Base-by-base conservation (phyloP, 257 asterid species). In the Nicotiana attenuata region DNA sequence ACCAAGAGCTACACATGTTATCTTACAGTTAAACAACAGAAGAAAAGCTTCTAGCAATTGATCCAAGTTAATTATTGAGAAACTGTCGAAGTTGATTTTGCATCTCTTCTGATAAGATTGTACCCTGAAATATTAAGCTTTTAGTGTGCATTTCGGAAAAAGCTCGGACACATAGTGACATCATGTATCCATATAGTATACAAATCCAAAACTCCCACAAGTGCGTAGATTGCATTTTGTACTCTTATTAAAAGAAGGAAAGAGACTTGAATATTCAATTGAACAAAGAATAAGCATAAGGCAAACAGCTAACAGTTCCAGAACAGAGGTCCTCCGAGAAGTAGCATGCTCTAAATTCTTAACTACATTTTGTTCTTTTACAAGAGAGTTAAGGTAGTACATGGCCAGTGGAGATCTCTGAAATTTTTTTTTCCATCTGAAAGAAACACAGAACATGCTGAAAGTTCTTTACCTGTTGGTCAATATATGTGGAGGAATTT, bases 1-100 rank as follows among this genome's bases (percentile, higher is more conserved):
- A 73, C 61, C 79, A 47, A 73, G 60, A 28, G 78, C 59, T 22
- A 22, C 41, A 31, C 79, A 73, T 73, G 60, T 14, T 73, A 73
- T 47, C 61, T 24, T 73, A 15, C 79, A 47, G 79, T 73, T 73
- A 24, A 73, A 24, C 41, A 73, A 57, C 24, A 50, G 7, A 50
- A 50, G 41, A 24, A 73, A 22, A 15, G 52, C 63, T 73, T 73
- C 24, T 47, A 22, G 79, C 79, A 24, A 24, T 50, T 50, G 63
- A 24, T 73, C 63, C 38, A 50, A 73, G 41, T 7, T 73, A 73
- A n/a, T 24, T 47, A 50, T 24, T 73, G 79, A 0, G 24, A 50
- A 47, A 57, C 15, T 22, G 24, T 7, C 24, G 24, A 50, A 50
- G 79, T 22, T 73, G 63, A 24, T 28, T 28, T 52, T 52, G 15